Percentiles rank a stretch among this genome's conserved stretches.
These are phyloP conservation scores for Cladosporium oxysporum DNA, from an alignment of 2,329 filamentous ascomycete genomes.

Conservation along the genomic window DNA sequence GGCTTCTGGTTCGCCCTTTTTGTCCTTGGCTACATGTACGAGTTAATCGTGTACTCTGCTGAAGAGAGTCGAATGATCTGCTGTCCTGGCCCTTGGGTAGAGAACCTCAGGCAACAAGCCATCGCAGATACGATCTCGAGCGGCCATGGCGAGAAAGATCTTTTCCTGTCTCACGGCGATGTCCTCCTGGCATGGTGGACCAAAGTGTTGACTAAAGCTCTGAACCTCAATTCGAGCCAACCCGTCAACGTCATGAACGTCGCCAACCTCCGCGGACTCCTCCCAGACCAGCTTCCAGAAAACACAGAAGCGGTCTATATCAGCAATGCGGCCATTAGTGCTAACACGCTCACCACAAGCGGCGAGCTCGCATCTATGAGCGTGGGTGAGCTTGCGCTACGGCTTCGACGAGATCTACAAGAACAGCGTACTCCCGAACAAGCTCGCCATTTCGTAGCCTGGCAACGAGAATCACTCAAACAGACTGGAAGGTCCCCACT, in stretches of 20 bases:
- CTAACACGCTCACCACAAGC: constrained; percentile 4
- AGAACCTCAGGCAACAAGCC: constrained; percentile 23
- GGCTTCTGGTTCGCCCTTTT: constrained; percentile 21
- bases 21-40: constrained; percentile 19
- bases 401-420: constrained; percentile 18
- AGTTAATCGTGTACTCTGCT: constrained; percentile 13
- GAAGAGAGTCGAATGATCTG: constrained; percentile 11
- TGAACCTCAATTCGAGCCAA: constrained; percentile 19
- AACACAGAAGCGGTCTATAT: constrained; percentile 7
- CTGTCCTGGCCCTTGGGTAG: constrained; percentile 26
- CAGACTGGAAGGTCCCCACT: not conserved
- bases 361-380: constrained; percentile 7
- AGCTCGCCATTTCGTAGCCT: constrained; percentile 17
- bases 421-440: constrained; percentile 22
- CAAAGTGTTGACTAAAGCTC: constrained; percentile 19
- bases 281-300: constrained; percentile 18
- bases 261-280: constrained; percentile 30
- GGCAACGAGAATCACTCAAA: constrained; percentile 14
- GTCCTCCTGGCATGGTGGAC: constrained; percentile 31
- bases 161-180: constrained; percentile 32
- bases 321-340: constrained; percentile 3
- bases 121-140: constrained; percentile 22
- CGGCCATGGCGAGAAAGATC: constrained; percentile 21
- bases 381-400: constrained; percentile 18
- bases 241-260: constrained; percentile 32